Evolutionary conservation across 768 basidiomycete genomes (phyloP).

Genomic region (Tephrocybe sp.): DNA sequence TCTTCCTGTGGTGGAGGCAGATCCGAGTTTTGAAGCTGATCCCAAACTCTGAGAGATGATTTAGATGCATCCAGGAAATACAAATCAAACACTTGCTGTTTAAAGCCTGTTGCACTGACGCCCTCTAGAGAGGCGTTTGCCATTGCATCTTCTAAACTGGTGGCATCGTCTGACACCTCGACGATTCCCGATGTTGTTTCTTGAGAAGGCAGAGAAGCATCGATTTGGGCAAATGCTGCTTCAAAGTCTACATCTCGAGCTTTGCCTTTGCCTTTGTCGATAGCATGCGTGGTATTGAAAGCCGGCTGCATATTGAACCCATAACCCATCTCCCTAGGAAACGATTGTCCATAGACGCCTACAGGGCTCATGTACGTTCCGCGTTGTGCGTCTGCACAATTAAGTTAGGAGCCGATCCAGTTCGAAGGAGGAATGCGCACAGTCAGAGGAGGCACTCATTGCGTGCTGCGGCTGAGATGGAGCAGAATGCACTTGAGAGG

Average conservation of each 20-base stretch:
- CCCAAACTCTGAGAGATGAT: slow-evolving; percentile 50
- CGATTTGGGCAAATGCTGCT: slow-evolving; percentile 73
- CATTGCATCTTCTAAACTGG: slow-evolving; percentile 37
- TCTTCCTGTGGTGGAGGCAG: slow-evolving; percentile 58
- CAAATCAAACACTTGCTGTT: slow-evolving; percentile 39
- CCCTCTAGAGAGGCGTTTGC: slow-evolving; percentile 32
- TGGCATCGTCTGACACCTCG: slow-evolving; percentile 45
- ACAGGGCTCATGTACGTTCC: slow-evolving; percentile 34
- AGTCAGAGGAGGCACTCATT: slow-evolving; percentile 30
- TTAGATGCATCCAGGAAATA: neutral
- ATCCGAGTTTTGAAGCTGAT: slow-evolving; percentile 56
- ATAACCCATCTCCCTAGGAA: slow-evolving; percentile 37
- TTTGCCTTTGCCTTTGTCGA: slow-evolving; percentile 75
- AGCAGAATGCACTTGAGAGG: slow-evolving; percentile 22
- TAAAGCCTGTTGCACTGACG: slow-evolving; percentile 39
- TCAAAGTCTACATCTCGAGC: slow-evolving; percentile 77
- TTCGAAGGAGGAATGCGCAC: slow-evolving; percentile 26
- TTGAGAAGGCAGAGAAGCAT: slow-evolving; percentile 48
- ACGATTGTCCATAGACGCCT: slow-evolving; percentile 32
- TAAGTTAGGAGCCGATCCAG: neutral
- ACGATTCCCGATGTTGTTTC: slow-evolving; percentile 47
- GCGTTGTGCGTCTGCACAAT: slow-evolving; percentile 36
- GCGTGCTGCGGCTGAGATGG: slow-evolving; percentile 29
- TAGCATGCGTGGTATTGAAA: slow-evolving; percentile 19
- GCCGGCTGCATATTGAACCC: slow-evolving; percentile 32